phyloP scores from a whole-genome alignment of 164 flowering plant genomes.

The Magnolia officinalis region DNA sequence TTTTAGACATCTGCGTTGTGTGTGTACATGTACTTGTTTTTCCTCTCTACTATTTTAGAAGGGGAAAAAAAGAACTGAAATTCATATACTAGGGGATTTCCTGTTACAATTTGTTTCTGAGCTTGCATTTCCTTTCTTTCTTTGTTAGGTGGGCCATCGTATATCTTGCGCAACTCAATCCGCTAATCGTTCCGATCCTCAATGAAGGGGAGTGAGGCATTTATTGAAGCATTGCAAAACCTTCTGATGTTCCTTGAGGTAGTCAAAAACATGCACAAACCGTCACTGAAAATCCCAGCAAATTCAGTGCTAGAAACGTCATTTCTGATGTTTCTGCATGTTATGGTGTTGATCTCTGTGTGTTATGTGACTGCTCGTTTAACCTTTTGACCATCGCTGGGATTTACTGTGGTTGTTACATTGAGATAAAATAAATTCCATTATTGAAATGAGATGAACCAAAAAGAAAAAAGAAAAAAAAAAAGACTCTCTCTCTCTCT shows the following conservation, averaged over 20 bases:
- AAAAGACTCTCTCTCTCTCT: too few relatives aligned
- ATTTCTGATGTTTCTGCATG: too few relatives aligned
- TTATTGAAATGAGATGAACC: too few relatives aligned
- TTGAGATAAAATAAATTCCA: too few relatives aligned
- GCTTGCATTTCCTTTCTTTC: background rate
- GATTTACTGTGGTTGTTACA: too few relatives aligned
- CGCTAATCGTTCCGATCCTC: conserved; percentile 49
- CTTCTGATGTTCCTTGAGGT: background rate
- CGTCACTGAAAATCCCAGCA: background rate
- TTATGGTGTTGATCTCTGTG: too few relatives aligned
- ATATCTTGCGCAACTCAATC: conserved; percentile 54
- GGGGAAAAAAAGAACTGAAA: too few relatives aligned
- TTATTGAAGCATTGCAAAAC: background rate
- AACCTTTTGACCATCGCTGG: too few relatives aligned
- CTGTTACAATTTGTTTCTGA: background rate
- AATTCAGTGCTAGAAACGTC: background rate
- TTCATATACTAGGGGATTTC: background rate
- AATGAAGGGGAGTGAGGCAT: conserved; percentile 39
- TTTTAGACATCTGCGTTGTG: background rate
- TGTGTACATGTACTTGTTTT: background rate
- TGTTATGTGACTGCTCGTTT: too few relatives aligned
- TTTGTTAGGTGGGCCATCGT: conserved; percentile 55
- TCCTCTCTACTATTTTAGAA: too few relatives aligned
- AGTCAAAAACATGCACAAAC: background rate
- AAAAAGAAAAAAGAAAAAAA: too few relatives aligned